Evolutionary conservation across 2,329 filamentous ascomycete genomes (phyloP).

Genomic region (Graphiopsis chlorocephala): DNA sequence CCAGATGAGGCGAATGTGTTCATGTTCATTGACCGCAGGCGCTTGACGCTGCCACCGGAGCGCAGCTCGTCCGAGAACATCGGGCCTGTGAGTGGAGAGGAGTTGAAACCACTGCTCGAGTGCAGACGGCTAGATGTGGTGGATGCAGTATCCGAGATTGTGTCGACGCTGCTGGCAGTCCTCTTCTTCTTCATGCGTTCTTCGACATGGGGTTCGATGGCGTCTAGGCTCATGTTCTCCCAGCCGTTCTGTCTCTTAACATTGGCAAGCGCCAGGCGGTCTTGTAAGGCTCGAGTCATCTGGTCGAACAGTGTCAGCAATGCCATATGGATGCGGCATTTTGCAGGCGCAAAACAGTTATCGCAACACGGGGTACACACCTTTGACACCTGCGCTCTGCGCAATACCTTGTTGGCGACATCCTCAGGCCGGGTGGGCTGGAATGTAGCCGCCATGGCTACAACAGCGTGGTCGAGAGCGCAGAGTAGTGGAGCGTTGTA

Average conservation of each 20-base stretch:
- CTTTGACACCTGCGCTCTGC: slow-evolving; percentile 40
- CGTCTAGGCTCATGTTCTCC: slow-evolving; percentile 83
- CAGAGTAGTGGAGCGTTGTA: background rate
- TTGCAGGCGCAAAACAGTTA: background rate
- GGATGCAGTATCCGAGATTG: slow-evolving; percentile 82
- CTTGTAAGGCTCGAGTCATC: slow-evolving; percentile 91
- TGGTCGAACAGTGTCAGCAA: slow-evolving; percentile 41
- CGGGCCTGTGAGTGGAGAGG: slow-evolving; percentile 77
- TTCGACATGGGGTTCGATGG: slow-evolving; percentile 79
- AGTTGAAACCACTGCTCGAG: slow-evolving; percentile 67
- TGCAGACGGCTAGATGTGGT: slow-evolving; percentile 76
- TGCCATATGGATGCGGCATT: background rate
- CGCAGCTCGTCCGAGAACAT: slow-evolving; percentile 81
- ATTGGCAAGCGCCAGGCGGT: slow-evolving; percentile 89
- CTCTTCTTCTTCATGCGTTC: slow-evolving; percentile 74
- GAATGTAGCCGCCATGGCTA: slow-evolving; percentile 29
- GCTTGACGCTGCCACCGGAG: slow-evolving; percentile 54
- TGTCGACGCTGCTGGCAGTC: slow-evolving; percentile 62
- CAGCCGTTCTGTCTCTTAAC: slow-evolving; percentile 97
- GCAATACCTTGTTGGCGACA: slow-evolving; percentile 37
- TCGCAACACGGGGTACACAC: slow-evolving; percentile 24
- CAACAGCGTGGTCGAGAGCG: background rate
- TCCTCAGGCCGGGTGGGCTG: slow-evolving; percentile 32
- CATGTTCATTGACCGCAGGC: slow-evolving; percentile 25
- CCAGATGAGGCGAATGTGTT: slow-evolving; percentile 27